Evolutionary conservation across 768 basidiomycete species (phyloP).

Genomic region (Amanita inopinata): DNA sequence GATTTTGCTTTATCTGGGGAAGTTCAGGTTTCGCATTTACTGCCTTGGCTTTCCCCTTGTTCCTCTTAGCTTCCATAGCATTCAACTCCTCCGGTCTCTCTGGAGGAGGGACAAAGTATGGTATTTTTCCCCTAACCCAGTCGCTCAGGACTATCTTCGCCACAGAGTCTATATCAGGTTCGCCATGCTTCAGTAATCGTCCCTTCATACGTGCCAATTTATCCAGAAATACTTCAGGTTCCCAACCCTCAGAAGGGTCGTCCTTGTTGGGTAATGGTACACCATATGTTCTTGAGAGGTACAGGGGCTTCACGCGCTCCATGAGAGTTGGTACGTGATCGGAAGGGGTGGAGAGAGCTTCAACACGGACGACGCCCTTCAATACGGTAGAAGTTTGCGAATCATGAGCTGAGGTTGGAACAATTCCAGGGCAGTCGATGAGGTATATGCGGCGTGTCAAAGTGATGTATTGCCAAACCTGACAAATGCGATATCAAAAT

Average conservation of each 20-base stretch:
- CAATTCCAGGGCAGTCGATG: conserved; percentile 98
- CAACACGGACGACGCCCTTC: conserved; percentile 94
- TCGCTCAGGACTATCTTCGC: conserved; percentile 93
- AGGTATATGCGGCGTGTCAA: conserved; percentile 94
- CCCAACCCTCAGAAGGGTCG: conserved; percentile 46
- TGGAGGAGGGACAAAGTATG: conserved; percentile 91
- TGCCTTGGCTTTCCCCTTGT: conserved; percentile 49
- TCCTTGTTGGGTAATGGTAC: conserved; percentile 53
- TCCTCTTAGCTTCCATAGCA: conserved; percentile 47
- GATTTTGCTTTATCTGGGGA: conserved; percentile 73
- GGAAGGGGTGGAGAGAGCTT: conserved; percentile 85
- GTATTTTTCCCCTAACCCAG: conserved; percentile 96
- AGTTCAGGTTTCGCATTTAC: conserved; percentile 29
- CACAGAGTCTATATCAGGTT: conserved; percentile 85
- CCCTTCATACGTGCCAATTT: conserved; percentile 86
- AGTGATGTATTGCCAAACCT: conserved; percentile 99
- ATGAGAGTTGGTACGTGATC: conserved; percentile 88
- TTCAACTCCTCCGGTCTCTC: conserved; percentile 69
- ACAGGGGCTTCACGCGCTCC: conserved; percentile 85
- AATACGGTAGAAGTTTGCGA: conserved; percentile 86
- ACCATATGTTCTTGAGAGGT: conserved; percentile 80
- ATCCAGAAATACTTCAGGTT: conserved; percentile 72
- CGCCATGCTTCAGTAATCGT: conserved; percentile 86
- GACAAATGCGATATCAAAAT: conserved; percentile 2
- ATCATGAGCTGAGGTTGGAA: conserved; percentile 88